phyloP scores from a whole-genome alignment of 768 basidiomycete species.

The Boletus vinaceobasis region DNA sequence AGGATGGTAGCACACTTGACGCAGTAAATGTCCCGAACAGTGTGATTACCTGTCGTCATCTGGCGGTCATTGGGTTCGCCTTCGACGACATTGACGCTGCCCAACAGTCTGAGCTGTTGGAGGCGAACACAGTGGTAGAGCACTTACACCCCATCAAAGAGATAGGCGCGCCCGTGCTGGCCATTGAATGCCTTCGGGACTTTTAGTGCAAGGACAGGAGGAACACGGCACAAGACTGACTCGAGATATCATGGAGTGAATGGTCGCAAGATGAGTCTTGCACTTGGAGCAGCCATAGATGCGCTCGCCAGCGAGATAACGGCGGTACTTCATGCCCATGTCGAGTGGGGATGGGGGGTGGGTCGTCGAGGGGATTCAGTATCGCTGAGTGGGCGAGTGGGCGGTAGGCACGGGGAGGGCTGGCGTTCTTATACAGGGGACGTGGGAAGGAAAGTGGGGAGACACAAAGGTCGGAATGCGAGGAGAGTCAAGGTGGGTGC shows the following conservation, averaged over 20 bases:
- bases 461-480: constrained; percentile 10
- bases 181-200: constrained; percentile 85
- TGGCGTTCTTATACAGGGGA: constrained; percentile 24
- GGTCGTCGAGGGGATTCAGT: not conserved
- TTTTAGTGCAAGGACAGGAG: constrained; percentile 10
- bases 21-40: constrained; percentile 94
- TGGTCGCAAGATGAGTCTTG: constrained; percentile 88
- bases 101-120: constrained; percentile 4
- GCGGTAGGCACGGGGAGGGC: not conserved
- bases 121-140: constrained; percentile 14
- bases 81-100: constrained; percentile 86
- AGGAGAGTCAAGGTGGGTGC: not conserved
- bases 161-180: constrained; percentile 92
- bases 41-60: constrained; percentile 97
- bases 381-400: constrained; percentile 1
- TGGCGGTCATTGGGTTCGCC: constrained; percentile 87
- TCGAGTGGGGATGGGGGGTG: constrained; percentile 6
- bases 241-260: constrained; percentile 87
- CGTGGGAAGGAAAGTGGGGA: constrained; percentile 27
- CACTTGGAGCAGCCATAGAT: constrained; percentile 87
- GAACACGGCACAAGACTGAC: constrained; percentile 40
- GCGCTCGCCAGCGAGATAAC: constrained; percentile 78
- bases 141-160: constrained; percentile 90
- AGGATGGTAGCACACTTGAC: constrained; percentile 81
- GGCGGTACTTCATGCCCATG: constrained; percentile 91